These are phyloP conservation scores for Petrea volubilis DNA, from an alignment of 257 asterid species.

Conservation along the genomic window DNA sequence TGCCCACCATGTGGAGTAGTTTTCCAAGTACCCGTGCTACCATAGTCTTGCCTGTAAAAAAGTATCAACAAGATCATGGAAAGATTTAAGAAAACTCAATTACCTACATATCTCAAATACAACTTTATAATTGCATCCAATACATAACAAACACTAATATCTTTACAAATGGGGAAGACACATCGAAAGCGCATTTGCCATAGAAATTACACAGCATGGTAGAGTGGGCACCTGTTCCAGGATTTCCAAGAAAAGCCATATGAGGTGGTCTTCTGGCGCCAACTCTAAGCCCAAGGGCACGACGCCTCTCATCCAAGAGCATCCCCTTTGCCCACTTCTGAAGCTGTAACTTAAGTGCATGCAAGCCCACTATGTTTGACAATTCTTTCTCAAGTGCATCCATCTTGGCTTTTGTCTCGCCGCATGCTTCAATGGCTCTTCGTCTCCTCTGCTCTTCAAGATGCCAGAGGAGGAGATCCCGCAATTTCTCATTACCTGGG, in stretches of 20 bases:
- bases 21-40: conserved; percentile 87
- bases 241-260: conserved; percentile 97
- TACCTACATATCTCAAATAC: neutral
- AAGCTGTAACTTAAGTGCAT: conserved; percentile 71
- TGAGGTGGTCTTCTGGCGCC: conserved; percentile 92
- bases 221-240: conserved; percentile 74
- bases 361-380: conserved; percentile 67
- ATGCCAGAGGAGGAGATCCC: conserved; percentile 62
- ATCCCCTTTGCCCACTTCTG: conserved; percentile 94
- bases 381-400: conserved; percentile 76
- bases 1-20: conserved; percentile 82
- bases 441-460: conserved; percentile 80
- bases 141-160: neutral
- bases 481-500: conserved; percentile 69
- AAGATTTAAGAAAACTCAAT: conserved; percentile 16
- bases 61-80: neutral
- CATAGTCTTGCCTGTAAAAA: conserved; percentile 75
- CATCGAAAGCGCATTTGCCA: neutral
- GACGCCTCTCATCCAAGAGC: conserved; percentile 91
- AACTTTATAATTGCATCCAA: neutral
- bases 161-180: neutral
- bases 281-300: conserved; percentile 78
- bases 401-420: conserved; percentile 83
- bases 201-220: neutral
- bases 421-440: conserved; percentile 86